These are phyloP conservation scores for Tetrahymena borealis DNA, from an alignment of 73 alveolate genomes.

Conservation along the genomic window DNA sequence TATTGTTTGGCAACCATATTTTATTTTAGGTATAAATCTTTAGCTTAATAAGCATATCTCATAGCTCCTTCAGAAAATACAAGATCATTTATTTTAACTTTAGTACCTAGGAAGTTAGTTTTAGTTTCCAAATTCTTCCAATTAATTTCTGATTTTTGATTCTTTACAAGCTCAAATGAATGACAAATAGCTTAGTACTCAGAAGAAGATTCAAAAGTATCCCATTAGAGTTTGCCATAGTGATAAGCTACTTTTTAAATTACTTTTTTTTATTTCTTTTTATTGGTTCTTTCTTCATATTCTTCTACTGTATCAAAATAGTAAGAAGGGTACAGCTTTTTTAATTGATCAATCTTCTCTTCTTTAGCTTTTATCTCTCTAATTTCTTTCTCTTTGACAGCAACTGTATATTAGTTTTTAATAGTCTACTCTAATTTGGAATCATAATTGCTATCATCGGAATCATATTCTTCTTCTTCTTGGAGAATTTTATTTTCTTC, in stretches of 20 bases:
- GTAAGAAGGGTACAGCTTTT: neutral
- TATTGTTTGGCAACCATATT: conserved; percentile 34
- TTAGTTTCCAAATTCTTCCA: conserved; percentile 9
- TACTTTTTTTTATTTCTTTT: neutral
- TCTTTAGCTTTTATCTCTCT: neutral
- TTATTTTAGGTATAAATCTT: conserved; percentile 30
- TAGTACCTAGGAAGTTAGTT: neutral
- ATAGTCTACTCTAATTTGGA: neutral
- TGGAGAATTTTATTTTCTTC: neutral
- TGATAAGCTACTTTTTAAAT: neutral
- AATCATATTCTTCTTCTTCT: neutral
- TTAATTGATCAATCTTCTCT: neutral
- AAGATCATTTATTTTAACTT: conserved; percentile 14
- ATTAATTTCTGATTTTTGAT: neutral
- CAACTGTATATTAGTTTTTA: neutral
- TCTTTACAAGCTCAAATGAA: neutral
- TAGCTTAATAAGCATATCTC: conserved; percentile 44
- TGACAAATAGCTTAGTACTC: conserved; percentile 3
- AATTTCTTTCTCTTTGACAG: neutral
- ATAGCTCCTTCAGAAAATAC: conserved; percentile 56
- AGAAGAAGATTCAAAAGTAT: neutral
- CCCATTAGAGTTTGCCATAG: neutral
- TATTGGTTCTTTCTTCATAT: neutral
- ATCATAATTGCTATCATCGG: neutral
- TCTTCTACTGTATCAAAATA: neutral